Percentiles rank a stretch among this genome's conserved stretches.
Evolutionary conservation across 1,139 yeast genomes (phyloP).

Genomic region (Protomyces gravidus): DNA sequence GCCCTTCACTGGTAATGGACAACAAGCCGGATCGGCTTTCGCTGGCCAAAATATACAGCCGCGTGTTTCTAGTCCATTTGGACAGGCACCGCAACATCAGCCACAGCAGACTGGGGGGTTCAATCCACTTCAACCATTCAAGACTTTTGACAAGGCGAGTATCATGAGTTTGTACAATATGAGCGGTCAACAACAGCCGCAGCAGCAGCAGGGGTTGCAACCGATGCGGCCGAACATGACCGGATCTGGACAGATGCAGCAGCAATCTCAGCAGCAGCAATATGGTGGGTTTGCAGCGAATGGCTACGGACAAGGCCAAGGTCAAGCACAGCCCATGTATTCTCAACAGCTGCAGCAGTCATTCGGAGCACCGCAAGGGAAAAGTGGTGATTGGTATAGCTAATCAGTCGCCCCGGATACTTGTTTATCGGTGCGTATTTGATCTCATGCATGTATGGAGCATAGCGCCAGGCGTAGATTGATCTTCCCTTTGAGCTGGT

Average conservation of each 20-base stretch:
- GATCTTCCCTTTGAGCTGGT: neutral
- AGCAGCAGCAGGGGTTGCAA: conserved; percentile 7
- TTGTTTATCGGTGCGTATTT: neutral
- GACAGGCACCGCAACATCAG: conserved; percentile 7
- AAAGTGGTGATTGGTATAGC: neutral
- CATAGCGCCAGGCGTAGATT: conserved; percentile 1
- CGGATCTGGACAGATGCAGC: neutral
- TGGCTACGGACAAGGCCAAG: neutral
- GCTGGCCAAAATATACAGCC: neutral
- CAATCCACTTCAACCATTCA: conserved; percentile 11
- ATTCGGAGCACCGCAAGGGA: neutral
- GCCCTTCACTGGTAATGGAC: neutral
- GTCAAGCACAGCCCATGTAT: neutral
- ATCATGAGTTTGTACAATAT: conserved; percentile 18
- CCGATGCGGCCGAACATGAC: neutral
- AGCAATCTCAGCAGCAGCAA: neutral
- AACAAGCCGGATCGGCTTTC: neutral
- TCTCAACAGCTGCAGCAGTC: neutral
- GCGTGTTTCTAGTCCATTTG: conserved; percentile 1
- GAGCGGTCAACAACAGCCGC: neutral
- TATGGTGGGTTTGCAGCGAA: neutral
- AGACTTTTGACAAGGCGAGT: conserved; percentile 26
- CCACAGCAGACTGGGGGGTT: conserved; percentile 10
- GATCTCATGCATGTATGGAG: neutral
- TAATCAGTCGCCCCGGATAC: neutral